Evolutionary conservation across 257 asterid species (phyloP), one percentile per base, ranked within the genome.

Genomic region (Gynochthodes officinalis): DNA sequence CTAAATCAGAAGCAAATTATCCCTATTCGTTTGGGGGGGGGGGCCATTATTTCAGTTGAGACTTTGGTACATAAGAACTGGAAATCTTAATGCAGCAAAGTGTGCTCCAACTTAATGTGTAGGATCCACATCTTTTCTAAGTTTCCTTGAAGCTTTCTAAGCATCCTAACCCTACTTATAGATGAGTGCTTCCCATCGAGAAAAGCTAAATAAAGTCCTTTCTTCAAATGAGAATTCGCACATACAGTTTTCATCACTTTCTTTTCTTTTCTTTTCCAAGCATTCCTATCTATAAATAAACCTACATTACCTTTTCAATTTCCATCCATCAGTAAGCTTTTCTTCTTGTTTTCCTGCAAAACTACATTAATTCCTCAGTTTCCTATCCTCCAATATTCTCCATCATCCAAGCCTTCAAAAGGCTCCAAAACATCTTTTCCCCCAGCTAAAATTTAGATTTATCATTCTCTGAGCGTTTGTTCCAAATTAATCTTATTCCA

Each of bases 121-220:
- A 80, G 81, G 81, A 76, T 64, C 81, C 84, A 69, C 81, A 48
- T 33, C 16, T 37, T 14, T 32, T 39, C 68, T 16, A 63, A 35
- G 21, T 35, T 63, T 63, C 21, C 9, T 44, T 73, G 62, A 49
- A 60, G 48, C 21, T 35, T 71, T 40, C 7, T 71, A 54, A 65
- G 72, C 37, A 5, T 37, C 67, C 53, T 63, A 66, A 30, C 52
- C 62, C 75, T 73, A 46, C 64, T 46, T 64, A 58, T 74, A 75
- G 21, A 70, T 58, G 49, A 50, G 71, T 16, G 66, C 71, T 72
- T 46, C 61, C n/a, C 49, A 59, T 67, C 70, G 46, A 71, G 32
- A 74, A 55, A 57, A 46, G 57, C 27, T 5, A 40, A 65, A 64
- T 23, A 42, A 74, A 74, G 25, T 39, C 61, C 57, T 43, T 23